Evolutionary conservation across 495 filamentous ascomycete species (phyloP), one percentile per base, ranked within the genome.

Genomic region (Xanthoparmelia taractica): DNA sequence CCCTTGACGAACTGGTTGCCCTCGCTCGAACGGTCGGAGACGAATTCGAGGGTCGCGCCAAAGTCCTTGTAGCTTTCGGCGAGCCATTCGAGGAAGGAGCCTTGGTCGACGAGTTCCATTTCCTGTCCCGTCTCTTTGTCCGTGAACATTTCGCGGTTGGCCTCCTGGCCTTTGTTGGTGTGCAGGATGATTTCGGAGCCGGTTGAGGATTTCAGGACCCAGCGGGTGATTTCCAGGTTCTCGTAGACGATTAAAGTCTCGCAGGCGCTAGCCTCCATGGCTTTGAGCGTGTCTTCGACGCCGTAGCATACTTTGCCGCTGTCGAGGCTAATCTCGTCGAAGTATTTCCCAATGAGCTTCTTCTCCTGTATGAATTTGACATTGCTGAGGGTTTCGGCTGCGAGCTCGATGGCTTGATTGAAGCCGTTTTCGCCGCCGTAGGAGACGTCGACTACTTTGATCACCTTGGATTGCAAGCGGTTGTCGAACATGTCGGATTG

Each of bases 331-430:
- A 98, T 97, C 77, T 98, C 92, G 73, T 97, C 90, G 71, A 98
- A 98, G 82, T 98, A 98, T 70, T 87, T 91, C 70, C 91, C 90
- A 72, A 98, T 98, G 58, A 98, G 84, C 80, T 96, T 97, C 88
- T 98, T 98, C 83, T 98, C 94, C 76, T 98, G 94, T 74, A 98
- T 96, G 76, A 98, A 98, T 76, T 98, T 98, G 80, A 98, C 94
- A 69, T 96, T 97, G 76, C 91, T 87, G 55, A 98, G 82, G n/a
- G 94, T 97, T 80, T 98, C 95, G 17, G 90, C 80, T 36, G 94
- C 86, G 68, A 98, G 76, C 71, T 97, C 94, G 66, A 98, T 98
- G 60, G 94, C 94, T 78, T 98, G 95, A 80, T 97, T 98, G 81
- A 98, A 98, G 23, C 94, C 94, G 79, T 97, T 97, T 78, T 98